Evolutionary conservation across 2,329 filamentous ascomycete species (phyloP).

Genomic region (Immersiporthe knoxdaviesiana): DNA sequence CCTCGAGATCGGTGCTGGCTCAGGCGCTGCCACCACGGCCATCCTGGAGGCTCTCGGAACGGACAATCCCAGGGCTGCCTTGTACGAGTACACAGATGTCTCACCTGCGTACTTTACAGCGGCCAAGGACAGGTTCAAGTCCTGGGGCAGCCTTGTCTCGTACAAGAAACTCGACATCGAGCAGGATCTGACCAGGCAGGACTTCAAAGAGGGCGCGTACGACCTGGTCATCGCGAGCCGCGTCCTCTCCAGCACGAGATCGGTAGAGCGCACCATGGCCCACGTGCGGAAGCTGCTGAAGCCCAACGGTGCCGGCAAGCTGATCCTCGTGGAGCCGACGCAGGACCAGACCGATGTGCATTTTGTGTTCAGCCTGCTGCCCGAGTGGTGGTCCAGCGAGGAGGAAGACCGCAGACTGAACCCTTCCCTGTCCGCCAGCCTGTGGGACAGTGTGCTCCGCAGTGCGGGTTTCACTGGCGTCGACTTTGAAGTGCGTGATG

Average conservation of each 20-base stretch:
- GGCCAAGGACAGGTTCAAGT: slow-evolving; percentile 38
- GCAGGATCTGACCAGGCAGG: slow-evolving; percentile 36
- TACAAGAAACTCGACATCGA: slow-evolving; percentile 38
- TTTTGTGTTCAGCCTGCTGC: slow-evolving; percentile 41
- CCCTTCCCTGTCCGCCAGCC: slow-evolving; percentile 15
- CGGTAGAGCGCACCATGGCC: slow-evolving; percentile 33
- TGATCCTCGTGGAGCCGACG: slow-evolving; percentile 35
- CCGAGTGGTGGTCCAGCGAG: slow-evolving; percentile 43
- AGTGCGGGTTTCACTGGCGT: slow-evolving; percentile 18
- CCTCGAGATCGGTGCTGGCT: slow-evolving; percentile 28
- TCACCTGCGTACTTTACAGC: slow-evolving; percentile 24
- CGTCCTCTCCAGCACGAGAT: slow-evolving; percentile 37
- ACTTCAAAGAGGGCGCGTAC: slow-evolving; percentile 36
- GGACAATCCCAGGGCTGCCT: slow-evolving; percentile 20
- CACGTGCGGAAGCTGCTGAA: slow-evolving; percentile 39
- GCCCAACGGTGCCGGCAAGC: slow-evolving; percentile 39
- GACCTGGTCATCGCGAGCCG: slow-evolving; percentile 41
- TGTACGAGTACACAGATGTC: slow-evolving; percentile 31
- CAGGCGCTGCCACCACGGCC: slow-evolving; percentile 22
- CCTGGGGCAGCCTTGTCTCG: slow-evolving; percentile 36
- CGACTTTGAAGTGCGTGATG: slow-evolving; percentile 13
- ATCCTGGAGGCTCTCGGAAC: slow-evolving; percentile 19
- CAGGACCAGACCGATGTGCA: slow-evolving; percentile 21
- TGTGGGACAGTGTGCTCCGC: slow-evolving; percentile 19
- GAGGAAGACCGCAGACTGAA: slow-evolving; percentile 17